phyloP scores from a whole-genome alignment of 768 basidiomycete species.

The Hygrocybe punicea region DNA sequence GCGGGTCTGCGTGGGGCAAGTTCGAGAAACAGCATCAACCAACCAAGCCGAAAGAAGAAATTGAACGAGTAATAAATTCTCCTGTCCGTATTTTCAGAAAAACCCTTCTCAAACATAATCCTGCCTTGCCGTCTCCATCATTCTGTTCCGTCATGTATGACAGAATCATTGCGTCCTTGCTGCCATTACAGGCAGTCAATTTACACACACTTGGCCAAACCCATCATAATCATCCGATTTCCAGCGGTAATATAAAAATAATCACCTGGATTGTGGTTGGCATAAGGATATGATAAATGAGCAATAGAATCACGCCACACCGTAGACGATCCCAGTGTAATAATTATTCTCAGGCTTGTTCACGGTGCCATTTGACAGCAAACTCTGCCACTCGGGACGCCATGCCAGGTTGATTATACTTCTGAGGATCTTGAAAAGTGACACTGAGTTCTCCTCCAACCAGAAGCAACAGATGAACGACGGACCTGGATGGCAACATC shows the following conservation, averaged over 20 bases:
- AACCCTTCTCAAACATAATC: no score
- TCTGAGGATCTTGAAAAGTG: conserved; percentile 38
- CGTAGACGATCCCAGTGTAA: conserved; percentile 60
- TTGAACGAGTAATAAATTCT: no score
- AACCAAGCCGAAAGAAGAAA: no score
- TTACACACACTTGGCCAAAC: conserved; percentile 27
- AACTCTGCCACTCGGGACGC: conserved; percentile 58
- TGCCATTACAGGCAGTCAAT: background rate
- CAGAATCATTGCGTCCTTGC: no score
- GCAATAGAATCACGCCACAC: no score
- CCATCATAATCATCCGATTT: conserved; percentile 36
- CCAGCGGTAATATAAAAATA: conserved; percentile 45
- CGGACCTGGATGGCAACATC: conserved; percentile 49
- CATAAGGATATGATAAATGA: background rate
- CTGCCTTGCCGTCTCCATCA: no score
- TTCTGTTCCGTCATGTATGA: no score
- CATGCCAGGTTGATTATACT: conserved; percentile 52
- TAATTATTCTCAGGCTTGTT: conserved; percentile 54
- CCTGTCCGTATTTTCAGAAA: no score
- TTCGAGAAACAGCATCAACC: no score
- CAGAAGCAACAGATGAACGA: background rate
- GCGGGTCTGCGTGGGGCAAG: no score
- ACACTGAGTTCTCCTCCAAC: no score
- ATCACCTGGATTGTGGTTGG: conserved; percentile 33
- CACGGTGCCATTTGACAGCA: conserved; percentile 65